Evolutionary conservation across 768 basidiomycete species (phyloP).

Genomic region (Mrakia hoshinonis): DNA sequence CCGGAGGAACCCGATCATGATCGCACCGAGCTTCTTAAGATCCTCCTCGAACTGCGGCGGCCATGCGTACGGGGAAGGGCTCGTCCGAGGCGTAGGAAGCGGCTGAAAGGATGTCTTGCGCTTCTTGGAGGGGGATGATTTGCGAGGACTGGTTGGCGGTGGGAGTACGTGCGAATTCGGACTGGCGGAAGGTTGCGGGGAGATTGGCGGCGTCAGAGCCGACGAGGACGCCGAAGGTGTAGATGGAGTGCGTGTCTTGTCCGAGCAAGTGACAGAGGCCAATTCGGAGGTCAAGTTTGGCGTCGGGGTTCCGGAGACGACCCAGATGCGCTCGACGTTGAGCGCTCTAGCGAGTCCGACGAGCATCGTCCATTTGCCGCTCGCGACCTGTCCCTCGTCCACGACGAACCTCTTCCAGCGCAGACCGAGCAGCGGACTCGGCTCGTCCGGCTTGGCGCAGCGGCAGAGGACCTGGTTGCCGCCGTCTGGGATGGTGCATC

Average conservation of each 20-base stretch:
- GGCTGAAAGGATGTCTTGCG: neutral
- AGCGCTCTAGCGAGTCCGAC: conserved; percentile 12
- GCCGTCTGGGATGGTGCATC: neutral
- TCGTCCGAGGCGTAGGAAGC: neutral
- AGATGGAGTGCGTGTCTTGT: neutral
- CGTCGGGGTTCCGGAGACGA: conserved; percentile 4
- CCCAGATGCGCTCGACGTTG: conserved; percentile 6
- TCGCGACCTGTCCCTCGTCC: conserved; percentile 14
- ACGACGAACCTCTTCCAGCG: conserved; percentile 8
- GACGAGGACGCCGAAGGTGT: neutral
- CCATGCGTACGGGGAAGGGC: neutral
- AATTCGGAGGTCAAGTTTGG: neutral
- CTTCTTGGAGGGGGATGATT: neutral
- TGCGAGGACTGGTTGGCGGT: neutral
- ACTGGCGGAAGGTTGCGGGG: neutral
- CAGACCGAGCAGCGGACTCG: neutral
- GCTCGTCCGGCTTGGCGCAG: neutral
- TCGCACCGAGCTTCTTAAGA: neutral
- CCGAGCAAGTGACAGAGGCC: neutral
- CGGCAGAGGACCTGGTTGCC: neutral
- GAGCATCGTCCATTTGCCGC: neutral
- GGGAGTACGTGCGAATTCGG: neutral
- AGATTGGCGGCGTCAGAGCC: neutral
- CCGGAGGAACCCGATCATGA: neutral
- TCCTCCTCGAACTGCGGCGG: conserved; percentile 6